These are phyloP conservation scores for Gaertneriomyces sp. DNA, from an alignment of 192 early-diverging fungal species.

Conservation along the genomic window DNA sequence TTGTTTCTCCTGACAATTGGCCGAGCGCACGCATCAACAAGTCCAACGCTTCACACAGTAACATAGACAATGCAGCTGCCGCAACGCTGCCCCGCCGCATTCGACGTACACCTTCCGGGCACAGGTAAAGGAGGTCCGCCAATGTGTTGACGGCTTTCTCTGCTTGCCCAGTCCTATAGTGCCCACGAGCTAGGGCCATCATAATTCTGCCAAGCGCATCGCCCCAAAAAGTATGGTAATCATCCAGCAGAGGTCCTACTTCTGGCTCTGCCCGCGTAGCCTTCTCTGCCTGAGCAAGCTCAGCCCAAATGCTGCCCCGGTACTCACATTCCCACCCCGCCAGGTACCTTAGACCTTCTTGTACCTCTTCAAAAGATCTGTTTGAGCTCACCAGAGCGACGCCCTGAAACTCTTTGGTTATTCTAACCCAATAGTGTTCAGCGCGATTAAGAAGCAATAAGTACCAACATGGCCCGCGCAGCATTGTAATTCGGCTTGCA, in stretches of 20 bases:
- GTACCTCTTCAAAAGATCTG: background rate
- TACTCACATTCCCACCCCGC: background rate
- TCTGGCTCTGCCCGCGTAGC: background rate
- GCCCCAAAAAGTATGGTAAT: background rate
- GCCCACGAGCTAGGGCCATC: slow-evolving; percentile 22
- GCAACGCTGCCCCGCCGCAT: background rate
- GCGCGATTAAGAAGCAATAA: background rate
- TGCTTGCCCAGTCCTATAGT: slow-evolving; percentile 1
- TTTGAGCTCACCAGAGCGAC: background rate
- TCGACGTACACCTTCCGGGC: slow-evolving; percentile 16
- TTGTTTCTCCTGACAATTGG: background rate
- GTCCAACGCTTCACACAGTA: slow-evolving; percentile 11
- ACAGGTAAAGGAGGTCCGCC: slow-evolving; percentile 12
- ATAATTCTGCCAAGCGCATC: background rate
- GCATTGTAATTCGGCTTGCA: slow-evolving; percentile 22
- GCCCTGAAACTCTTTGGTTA: background rate
- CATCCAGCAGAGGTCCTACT: slow-evolving; percentile 4
- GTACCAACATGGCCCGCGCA: slow-evolving; percentile 18
- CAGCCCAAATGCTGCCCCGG: background rate
- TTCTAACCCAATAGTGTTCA: background rate
- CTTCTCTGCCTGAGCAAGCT: background rate
- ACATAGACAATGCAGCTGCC: background rate
- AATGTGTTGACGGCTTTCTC: slow-evolving; percentile 17
- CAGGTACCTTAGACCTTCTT: slow-evolving; percentile 9
- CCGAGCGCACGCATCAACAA: background rate